phyloP scores from a whole-genome alignment of 345 rosid genomes.

The Gossypium ekmanianum region DNA sequence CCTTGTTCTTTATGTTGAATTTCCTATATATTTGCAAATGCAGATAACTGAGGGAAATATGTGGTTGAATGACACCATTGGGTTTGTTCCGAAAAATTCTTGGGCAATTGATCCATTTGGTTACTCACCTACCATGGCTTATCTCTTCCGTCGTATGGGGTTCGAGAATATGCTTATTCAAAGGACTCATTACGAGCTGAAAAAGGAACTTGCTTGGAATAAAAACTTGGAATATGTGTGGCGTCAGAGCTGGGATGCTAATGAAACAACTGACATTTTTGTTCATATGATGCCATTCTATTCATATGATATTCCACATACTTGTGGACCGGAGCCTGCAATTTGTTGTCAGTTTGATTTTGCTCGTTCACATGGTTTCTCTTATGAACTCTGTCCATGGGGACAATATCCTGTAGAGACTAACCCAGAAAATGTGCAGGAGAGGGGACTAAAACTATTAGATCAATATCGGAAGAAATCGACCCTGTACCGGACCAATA shows the following conservation, averaged over 20 bases:
- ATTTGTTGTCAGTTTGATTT: conserved; percentile 98
- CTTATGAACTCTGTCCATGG: conserved; percentile 89
- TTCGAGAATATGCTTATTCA: conserved; percentile 99
- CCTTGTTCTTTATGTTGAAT: conserved; percentile 20
- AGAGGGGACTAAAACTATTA: conserved; percentile 70
- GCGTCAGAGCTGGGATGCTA: conserved; percentile 97
- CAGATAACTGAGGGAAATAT: conserved; percentile 93
- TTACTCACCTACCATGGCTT: conserved; percentile 96
- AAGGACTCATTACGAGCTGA: conserved; percentile 96
- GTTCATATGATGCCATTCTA: conserved; percentile 99
- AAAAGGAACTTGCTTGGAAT: conserved; percentile 86
- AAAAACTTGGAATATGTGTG: conserved; percentile 89
- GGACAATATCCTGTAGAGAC: conserved; percentile 69
- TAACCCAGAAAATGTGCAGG: conserved; percentile 75
- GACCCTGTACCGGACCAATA: conserved; percentile 74
- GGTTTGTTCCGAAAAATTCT: conserved; percentile 84
- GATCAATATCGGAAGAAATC: conserved; percentile 96
- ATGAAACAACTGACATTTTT: conserved; percentile 90
- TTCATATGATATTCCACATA: conserved; percentile 96
- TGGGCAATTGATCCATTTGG: conserved; percentile 99
- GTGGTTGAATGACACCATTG: conserved; percentile 93
- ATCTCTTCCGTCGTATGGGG: conserved; percentile 96
- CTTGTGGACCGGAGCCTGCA: conserved; percentile 99
- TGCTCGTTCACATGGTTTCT: conserved; percentile 57
- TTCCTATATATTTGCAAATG: conserved; percentile 1